Conservation (phyloP, 805 yeast species). For the Kluyveromyces starmeri region DNA sequence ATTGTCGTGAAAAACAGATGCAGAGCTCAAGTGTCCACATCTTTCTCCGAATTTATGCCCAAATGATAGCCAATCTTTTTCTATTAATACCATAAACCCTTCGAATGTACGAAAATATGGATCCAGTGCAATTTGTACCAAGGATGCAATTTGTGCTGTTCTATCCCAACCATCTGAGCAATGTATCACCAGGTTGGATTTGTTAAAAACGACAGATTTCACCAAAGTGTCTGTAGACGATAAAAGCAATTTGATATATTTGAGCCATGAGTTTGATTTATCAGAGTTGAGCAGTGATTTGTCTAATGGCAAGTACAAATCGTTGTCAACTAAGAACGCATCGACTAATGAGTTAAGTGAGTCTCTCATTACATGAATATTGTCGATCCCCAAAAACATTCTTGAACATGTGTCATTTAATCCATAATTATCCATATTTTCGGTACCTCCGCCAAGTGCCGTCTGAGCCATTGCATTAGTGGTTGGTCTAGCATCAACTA, state of each 20-base stretch:
- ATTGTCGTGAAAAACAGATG: conserved; percentile 39
- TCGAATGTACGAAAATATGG: conserved; percentile 82
- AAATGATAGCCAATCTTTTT: conserved; percentile 92
- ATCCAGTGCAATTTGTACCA: conserved; percentile 80
- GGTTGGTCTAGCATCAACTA: conserved; percentile 86
- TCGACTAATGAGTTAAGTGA: conserved; percentile 56
- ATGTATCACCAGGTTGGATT: conserved; percentile 77
- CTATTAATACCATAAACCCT: conserved; percentile 79
- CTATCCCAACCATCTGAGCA: conserved; percentile 99
- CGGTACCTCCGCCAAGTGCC: conserved; percentile 97
- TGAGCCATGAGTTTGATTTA: conserved; percentile 61
- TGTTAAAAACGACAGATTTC: conserved; percentile 73
- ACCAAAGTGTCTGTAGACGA: conserved; percentile 70
- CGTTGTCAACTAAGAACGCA: conserved; percentile 54
- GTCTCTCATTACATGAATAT: conserved; percentile 92
- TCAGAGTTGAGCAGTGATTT: conserved; percentile 48
- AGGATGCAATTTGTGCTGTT: conserved; percentile 79
- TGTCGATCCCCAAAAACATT: conserved; percentile 83
- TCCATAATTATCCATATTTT: conserved; percentile 78
- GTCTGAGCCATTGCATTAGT: conserved; percentile 95
- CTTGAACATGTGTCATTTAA: conserved; percentile 45
- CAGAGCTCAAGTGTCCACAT: conserved; percentile 61
- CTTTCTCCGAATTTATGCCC: conserved; percentile 87
- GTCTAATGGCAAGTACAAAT: conserved; percentile 44
- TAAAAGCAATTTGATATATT: conserved; percentile 56